Conservation (phyloP, 306 rosid genomes). For the Cotoneaster glaucophyllus region DNA sequence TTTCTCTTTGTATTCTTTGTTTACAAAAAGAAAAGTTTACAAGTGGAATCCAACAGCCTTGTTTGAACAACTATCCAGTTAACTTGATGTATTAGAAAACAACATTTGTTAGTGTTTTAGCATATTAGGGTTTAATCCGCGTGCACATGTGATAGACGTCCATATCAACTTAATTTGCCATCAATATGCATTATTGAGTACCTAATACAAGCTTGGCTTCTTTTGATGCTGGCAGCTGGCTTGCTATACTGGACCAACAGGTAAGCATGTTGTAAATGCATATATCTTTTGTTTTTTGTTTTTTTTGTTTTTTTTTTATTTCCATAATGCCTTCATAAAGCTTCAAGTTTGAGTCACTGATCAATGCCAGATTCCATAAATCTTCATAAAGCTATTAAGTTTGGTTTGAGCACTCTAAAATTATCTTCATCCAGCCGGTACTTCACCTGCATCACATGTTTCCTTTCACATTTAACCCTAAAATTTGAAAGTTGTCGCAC, state of each 20-base stretch:
- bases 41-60: background rate
- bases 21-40: background rate
- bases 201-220: conserved; percentile 14
- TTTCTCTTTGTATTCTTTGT: background rate
- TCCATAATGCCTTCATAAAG: background rate
- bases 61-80: too few species aligned
- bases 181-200: background rate
- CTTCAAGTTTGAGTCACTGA: background rate
- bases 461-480: background rate
- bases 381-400: too few species aligned
- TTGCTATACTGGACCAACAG: conserved; percentile 50
- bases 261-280: conserved; percentile 13
- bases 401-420: too few species aligned
- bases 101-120: too few species aligned
- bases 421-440: background rate
- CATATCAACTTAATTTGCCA: background rate
- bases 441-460: background rate
- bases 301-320: too few species aligned
- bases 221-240: conserved; percentile 45
- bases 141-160: too few species aligned
- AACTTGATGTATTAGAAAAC: too few species aligned
- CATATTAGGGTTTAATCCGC: too few species aligned
- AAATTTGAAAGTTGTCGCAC: background rate
- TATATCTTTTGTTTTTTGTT: too few species aligned
- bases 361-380: background rate